These are phyloP conservation scores for Aphanocladium album DNA, from an alignment of 2,329 filamentous ascomycete genomes.

Conservation along the genomic window DNA sequence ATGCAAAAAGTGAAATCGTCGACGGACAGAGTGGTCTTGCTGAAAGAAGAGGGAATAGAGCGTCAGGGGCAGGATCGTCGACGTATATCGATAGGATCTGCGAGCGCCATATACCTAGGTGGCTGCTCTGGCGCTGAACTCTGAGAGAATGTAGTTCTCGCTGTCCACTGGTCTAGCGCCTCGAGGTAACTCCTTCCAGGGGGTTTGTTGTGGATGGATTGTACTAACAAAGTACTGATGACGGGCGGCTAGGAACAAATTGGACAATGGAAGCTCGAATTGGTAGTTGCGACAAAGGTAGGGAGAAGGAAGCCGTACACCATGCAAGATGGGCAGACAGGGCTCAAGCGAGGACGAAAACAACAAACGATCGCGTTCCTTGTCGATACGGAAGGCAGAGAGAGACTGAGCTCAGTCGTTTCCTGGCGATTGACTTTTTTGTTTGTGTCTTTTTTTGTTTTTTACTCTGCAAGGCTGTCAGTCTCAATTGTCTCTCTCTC, in stretches of 20 bases:
- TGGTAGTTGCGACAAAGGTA: not conserved
- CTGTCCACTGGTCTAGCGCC: not conserved
- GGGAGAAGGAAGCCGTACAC: not conserved
- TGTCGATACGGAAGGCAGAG: not conserved
- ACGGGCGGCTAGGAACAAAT: not conserved
- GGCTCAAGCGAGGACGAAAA: not conserved
- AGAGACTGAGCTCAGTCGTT: not conserved
- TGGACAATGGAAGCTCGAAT: not conserved
- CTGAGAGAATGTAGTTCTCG: not conserved
- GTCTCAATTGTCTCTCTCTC: not conserved
- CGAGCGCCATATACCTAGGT: constrained; percentile 1
- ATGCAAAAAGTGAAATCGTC: not conserved
- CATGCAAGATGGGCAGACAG: not conserved
- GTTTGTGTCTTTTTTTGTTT: not conserved
- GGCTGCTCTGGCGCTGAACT: not conserved
- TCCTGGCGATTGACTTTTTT: not conserved
- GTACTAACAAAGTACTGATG: not conserved
- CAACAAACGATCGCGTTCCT: not conserved
- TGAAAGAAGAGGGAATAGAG: not conserved
- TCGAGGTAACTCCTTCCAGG: not conserved
- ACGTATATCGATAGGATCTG: constrained; percentile 10
- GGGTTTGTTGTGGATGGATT: no score
- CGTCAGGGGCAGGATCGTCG: constrained; percentile 11
- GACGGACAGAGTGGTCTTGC: not conserved
- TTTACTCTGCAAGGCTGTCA: not conserved